Conservation (phyloP, 768 basidiomycete species). For the Galerina marginata region DNA sequence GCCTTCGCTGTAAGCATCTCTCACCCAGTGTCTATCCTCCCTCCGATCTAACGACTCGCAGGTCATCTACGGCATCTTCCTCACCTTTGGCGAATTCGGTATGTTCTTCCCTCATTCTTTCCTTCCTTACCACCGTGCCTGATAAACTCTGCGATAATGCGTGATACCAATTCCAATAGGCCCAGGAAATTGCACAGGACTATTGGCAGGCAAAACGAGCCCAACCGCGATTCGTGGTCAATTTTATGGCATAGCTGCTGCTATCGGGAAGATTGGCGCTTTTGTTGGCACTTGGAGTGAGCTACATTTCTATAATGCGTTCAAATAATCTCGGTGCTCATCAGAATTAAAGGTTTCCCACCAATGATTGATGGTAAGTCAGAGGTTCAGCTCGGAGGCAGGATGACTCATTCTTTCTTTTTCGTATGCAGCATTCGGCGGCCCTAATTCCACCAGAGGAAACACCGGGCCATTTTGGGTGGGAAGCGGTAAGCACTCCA, state of each 20-base stretch:
- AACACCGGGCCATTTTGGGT: slow-evolving; percentile 93
- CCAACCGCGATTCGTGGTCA: slow-evolving; percentile 89
- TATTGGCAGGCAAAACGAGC: slow-evolving; percentile 84
- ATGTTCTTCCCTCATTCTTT: slow-evolving; percentile 14
- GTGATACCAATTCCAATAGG: slow-evolving; percentile 36
- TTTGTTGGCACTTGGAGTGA: slow-evolving; percentile 83
- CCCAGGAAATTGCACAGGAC: slow-evolving; percentile 85
- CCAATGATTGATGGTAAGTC: slow-evolving; percentile 61
- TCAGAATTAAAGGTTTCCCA: slow-evolving; percentile 55
- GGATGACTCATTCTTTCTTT: not conserved
- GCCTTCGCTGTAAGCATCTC: slow-evolving; percentile 68
- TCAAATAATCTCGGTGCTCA: not conserved
- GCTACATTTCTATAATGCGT: slow-evolving; percentile 25
- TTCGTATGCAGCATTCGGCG: slow-evolving; percentile 60
- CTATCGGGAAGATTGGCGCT: slow-evolving; percentile 84
- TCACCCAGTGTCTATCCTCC: not conserved
- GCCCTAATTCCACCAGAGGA: slow-evolving; percentile 51
- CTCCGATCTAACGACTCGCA: slow-evolving; percentile 23
- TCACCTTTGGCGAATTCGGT: slow-evolving; percentile 89
- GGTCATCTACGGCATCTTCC: slow-evolving; percentile 91
- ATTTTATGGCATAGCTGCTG: slow-evolving; percentile 86
- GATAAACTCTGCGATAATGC: not conserved
- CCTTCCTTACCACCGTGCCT: not conserved
- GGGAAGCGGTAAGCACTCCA: slow-evolving; percentile 59
- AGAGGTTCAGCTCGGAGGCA: no score